Evolutionary conservation across 164 flowering plant genomes (phyloP), one percentile per base, ranked within the genome.

Genomic region (Annona squamosa): DNA sequence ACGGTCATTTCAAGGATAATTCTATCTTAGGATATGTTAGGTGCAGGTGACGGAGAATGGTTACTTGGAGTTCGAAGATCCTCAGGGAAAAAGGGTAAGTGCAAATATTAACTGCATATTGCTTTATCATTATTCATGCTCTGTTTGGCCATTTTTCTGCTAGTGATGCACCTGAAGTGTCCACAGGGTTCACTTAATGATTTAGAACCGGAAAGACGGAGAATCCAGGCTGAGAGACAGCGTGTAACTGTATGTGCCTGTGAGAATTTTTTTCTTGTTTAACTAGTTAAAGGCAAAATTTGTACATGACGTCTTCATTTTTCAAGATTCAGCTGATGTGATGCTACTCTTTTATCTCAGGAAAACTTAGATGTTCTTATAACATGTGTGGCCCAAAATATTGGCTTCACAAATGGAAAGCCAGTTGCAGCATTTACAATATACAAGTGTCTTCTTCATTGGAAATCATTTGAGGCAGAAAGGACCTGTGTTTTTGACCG

Each of bases 361-460:
- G 99, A 95, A 83, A 91, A 75, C 81, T 86, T 93, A 65, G 99
- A 91, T 86, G 86, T 93, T 70, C 93, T 96, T 70, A 86, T 96
- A 68, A 87, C 85, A 64, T 93, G 98, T 84, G 94, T 91, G 56
- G 74, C 48, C 66, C 85, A 91, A 77, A 86, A 93, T 80, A 79
- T 93, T 81, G 99, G 97, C 2, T 93, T 86, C 81, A 89, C 91
- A 82, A 86, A 92, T 68, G 87, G 85, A 48, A 88, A 85, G 77
- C 88, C 91, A 43, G 85, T 88, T 79, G 91, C 91, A 19, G 89
- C 91, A 62, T 81, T 86, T 72, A 86, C 88, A 47, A 86, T 86
- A 44, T 88, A 86, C 75, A 88, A 82, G 77, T 88, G 87, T 73
- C 89, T 88, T 70, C 83, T 86, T 48, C 86, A 88, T 72, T 86